Evolutionary conservation across 1,139 yeast genomes (phyloP).

Genomic region (Geotrichum bryndzae): DNA sequence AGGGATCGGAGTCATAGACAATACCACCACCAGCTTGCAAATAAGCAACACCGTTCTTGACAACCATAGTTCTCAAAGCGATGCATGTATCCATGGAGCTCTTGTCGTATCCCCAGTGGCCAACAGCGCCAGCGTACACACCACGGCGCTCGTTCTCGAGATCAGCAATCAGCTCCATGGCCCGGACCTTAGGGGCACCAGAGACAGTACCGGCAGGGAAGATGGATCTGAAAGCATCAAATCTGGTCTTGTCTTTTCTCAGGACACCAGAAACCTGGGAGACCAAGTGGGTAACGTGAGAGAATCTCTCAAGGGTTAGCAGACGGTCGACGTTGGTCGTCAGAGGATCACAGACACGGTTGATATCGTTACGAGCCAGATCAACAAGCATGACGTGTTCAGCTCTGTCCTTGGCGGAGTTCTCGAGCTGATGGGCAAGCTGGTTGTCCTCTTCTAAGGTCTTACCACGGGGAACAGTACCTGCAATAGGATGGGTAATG

Average conservation of each 20-base stretch:
- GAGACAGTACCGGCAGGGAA: conserved; percentile 99
- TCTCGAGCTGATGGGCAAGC: conserved; percentile 65
- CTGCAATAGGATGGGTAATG: conserved; percentile 95
- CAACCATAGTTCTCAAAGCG: conserved; percentile 94
- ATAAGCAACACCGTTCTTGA: conserved; percentile 82
- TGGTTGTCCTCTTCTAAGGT: conserved; percentile 87
- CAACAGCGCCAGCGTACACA: conserved; percentile 98
- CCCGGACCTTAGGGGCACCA: conserved; percentile 95
- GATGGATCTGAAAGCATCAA: conserved; percentile 93
- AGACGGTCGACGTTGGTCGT: conserved; percentile 82
- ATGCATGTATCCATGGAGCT: conserved; percentile 94
- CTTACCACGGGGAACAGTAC: conserved; percentile 84
- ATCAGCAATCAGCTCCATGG: conserved; percentile 90
- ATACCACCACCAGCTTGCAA: conserved; percentile 99
- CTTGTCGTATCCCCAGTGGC: conserved; percentile 94
- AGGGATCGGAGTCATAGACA: conserved; percentile 89
- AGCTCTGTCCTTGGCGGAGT: conserved; percentile 88
- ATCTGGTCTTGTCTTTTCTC: conserved; percentile 75
- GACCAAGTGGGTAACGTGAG: conserved; percentile 96
- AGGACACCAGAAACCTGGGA: conserved; percentile 91
- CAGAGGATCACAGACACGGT: conserved; percentile 84
- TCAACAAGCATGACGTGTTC: conserved; percentile 98
- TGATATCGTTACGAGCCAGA: conserved; percentile 90
- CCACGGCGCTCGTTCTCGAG: conserved; percentile 90
- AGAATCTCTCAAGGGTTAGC: conserved; percentile 83